Percentiles rank a stretch among this genome's conserved stretches.
Conservation (phyloP, 1,284 basidiomycete genomes). For the Melampsora larici-populina region DNA sequence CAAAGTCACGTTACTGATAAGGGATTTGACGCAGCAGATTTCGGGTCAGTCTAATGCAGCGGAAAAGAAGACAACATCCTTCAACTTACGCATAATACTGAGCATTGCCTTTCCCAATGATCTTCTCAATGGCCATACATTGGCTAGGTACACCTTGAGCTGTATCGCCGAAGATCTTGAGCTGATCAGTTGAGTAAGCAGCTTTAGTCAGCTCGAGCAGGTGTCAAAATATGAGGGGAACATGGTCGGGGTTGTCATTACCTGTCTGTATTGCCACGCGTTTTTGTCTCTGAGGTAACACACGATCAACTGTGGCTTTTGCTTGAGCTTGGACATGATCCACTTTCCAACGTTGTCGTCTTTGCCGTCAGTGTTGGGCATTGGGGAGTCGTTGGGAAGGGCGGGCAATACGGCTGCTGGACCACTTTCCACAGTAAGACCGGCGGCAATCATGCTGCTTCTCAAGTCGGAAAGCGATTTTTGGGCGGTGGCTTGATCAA, state of each 20-base stretch:
- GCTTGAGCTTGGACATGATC: slow-evolving; percentile 36
- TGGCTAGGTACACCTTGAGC: slow-evolving; percentile 34
- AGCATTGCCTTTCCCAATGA: slow-evolving; percentile 23
- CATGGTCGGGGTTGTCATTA: neutral
- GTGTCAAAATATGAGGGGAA: neutral
- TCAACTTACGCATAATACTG: slow-evolving; percentile 40
- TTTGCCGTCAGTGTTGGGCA: neutral
- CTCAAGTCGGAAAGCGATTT: slow-evolving; percentile 7
- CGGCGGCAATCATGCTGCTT: neutral
- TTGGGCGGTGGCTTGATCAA: neutral
- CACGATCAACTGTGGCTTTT: slow-evolving; percentile 37
- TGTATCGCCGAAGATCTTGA: slow-evolving; percentile 41
- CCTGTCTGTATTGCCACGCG: slow-evolving; percentile 39
- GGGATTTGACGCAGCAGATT: neutral
- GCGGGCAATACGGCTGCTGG: slow-evolving; percentile 12
- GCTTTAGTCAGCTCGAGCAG: neutral
- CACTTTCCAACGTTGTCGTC: slow-evolving; percentile 16
- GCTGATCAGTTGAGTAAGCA: slow-evolving; percentile 8
- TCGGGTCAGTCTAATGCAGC: neutral
- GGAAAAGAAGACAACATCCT: too few relatives aligned
- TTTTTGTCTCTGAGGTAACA: slow-evolving; percentile 34
- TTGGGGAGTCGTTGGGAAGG: neutral
- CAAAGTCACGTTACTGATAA: slow-evolving; percentile 26
- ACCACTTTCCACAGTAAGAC: slow-evolving; percentile 8
- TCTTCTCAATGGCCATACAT: slow-evolving; percentile 34